Base-by-base conservation (phyloP, 768 basidiomycete species). In the Sutorius australiensis region DNA sequence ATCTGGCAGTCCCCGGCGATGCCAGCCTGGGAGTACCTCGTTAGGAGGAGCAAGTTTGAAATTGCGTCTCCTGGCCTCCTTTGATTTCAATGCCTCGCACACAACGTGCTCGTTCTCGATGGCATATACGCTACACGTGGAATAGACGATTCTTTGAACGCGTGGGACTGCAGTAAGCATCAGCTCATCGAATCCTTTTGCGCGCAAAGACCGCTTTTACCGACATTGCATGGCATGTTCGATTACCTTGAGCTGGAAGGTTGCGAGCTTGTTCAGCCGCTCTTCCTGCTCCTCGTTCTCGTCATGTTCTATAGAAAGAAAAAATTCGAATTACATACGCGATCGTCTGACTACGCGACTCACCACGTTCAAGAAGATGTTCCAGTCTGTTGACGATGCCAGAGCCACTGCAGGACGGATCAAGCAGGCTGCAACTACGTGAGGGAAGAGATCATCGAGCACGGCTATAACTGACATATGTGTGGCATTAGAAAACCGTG, bases 381-480 rank as follows among this genome's bases (percentile, higher is more conserved):
- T 97, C 92, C 48, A 97, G 72, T 46, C 93, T 83, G 70, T 92
- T 92, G 45, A 94, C 84, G 51, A 95, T 95, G 3, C 94, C 92
- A 14, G 91, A 94, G 36, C 93, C 92, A 54, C 94, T 97, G 67
- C 95, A 99, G 33, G 95, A 98, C 12, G 95, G 95, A 67, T 99
- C 95, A 8, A 98, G 77, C 37, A 99, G 76, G 56, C 94, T 95
- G 48, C 37, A 37, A 28, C 27, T 24, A 38, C 31, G 28, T 54
- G 28, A 61, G 32, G 28, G 14, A 38, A 38, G 19, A 11, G 24
- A 33, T 12, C 1, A 24, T 46, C 36, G 39, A 56, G 21, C 34
- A 31, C 51, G 34, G 61, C 12, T 19, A 36, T 6, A 3, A 63
- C 87, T 71, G 63, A 95, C 94, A 98, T 93, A 67, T 98, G 92